Evolutionary conservation across 495 filamentous ascomycete genomes (phyloP), one percentile per base, ranked within the genome.

Genomic region (Glutinoglossum americanum): DNA sequence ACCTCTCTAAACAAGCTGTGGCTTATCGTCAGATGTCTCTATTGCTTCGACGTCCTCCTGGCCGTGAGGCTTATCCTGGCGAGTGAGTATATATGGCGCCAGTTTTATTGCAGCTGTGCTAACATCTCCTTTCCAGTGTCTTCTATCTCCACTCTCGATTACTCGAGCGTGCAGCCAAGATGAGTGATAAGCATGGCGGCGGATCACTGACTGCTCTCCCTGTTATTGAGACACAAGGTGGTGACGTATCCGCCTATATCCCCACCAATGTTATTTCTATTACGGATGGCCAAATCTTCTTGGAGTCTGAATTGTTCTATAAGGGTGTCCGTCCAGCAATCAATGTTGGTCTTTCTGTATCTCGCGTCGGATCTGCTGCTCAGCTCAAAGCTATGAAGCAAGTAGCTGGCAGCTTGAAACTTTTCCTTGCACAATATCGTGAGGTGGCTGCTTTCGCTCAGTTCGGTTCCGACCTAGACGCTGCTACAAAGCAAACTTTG

Each of bases 341-440:
- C 76, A 98, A 98, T 81, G 92, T 98, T 83, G 92, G 92, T 92
- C 85, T 98, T 58, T 98, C 92, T 68, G 92, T 98, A 62, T 98
- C 92, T 68, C 92, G 92, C 84, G 92, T 98, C 81, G 92, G 92
- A 71, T 98, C 92, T 67, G 89, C 92, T 71, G 92, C 92, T 68
- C 92, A 98, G 80, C 83, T 98, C 74, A 98, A 98, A 85, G 89
- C 92, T 74, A 98, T 98, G 92, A 98, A 97, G 80, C 92, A 98
- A 82, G 92, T 98, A 70, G 92, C 92, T 69, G 92, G 92, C 80
- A 96, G 89, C 64, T 79, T 98, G 67, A 98, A 98, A 80, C 87
- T 98, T 65, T 98, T 97, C 87, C 88, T 98, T 82, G 92, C 92
- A 68, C 92, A 98, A 79, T 98, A 98, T 80, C 92, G 92, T 90